phyloP scores from a whole-genome alignment of 2,329 filamentous ascomycete species.

The Microdochium paspali region DNA sequence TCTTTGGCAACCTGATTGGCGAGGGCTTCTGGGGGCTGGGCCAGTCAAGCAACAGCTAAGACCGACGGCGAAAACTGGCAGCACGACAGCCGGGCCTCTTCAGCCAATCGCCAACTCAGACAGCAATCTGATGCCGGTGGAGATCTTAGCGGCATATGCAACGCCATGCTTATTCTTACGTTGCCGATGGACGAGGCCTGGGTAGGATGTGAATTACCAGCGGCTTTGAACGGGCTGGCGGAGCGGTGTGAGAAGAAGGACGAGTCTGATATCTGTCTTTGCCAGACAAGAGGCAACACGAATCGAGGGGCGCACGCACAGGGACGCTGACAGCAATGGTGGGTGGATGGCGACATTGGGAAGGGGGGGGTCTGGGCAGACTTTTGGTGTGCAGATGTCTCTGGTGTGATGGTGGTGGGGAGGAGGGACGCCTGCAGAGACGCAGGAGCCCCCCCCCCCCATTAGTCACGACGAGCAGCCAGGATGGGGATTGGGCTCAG shows the following conservation, averaged over 20 bases:
- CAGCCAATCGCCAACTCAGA: neutral
- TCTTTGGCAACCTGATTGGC: neutral
- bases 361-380: too few species aligned
- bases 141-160: slow-evolving; percentile 1
- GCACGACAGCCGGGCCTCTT: neutral
- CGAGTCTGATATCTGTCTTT: neutral
- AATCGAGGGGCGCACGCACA: too few species aligned
- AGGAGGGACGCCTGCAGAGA: neutral
- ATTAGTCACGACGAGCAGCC: neutral
- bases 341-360: too few species aligned
- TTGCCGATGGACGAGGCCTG: neutral
- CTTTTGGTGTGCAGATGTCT: neutral
- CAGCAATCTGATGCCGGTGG: neutral
- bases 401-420: neutral
- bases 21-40: neutral
- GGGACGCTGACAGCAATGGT: neutral
- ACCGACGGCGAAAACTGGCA: neutral
- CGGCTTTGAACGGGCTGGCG: neutral
- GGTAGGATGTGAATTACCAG: neutral
- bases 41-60: neutral
- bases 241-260: neutral
- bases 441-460: neutral
- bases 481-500: neutral
- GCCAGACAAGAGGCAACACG: too few species aligned
- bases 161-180: neutral